Base-by-base conservation (phyloP, 169 alveolate species). In the Plasmodium inui region DNA sequence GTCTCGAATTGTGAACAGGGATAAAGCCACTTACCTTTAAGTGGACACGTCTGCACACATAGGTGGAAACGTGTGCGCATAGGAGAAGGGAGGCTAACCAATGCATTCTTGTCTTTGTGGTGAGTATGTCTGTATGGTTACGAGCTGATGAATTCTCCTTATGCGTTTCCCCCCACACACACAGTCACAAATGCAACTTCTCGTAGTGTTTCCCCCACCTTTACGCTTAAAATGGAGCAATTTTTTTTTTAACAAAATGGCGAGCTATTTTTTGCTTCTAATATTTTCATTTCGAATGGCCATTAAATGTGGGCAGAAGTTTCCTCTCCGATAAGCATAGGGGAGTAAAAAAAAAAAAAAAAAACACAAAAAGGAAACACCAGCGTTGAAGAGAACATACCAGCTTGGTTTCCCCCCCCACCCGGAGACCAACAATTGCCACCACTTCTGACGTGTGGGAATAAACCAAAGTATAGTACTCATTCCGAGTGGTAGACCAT, bases 81-180 rank as follows among this genome's bases (percentile, higher is more conserved):
- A 83, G n/a, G 10, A 83, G 9, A 71, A 71, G 22, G 61, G 53
- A 41, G 34, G 57, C 82, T 8, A 83, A 8, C 50, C 46, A 4
- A 83, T 83, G 82, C 92, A 83, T 83, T 44, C 71, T 82, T 53
- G n/a, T 82, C 53, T 28, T 82, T 82, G 34, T 82, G 61, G 37
- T 28, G 37, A 7, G n/a, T 67, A 28, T 67, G n/a, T 28, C 7
- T 9, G 37, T 26, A 7, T 67, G 12, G 19, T 67, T 67, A 26
- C 37, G 41, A 28, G 17, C 37, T 28, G 37, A 67, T 26, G 1
- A 22, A 10, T 67, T 50, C 22, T 50, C 7, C 61, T 4, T 17
- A 50, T 50, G 61, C 22, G 26, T 50, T 50, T 26, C 37, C 14
- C 76, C 4, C 30, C 34, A 1, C 6, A 26, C 76, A 67, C 37